Conservation (phyloP, 176 grass and related monocot species). For the Oryza coarctata region DNA sequence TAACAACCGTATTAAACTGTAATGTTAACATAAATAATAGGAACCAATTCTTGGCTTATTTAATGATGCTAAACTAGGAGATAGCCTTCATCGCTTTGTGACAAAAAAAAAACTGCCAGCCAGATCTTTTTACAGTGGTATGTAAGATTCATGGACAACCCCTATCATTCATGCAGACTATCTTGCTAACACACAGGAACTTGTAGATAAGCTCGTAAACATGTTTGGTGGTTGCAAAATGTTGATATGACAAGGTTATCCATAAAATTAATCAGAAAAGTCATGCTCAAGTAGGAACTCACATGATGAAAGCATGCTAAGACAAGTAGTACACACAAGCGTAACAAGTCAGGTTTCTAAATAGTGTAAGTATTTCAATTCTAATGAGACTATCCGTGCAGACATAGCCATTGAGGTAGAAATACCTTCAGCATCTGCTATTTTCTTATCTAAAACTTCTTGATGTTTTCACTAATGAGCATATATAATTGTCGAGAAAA, state of each 20-base stretch:
- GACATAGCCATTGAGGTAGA: background rate
- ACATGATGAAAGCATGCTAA: background rate
- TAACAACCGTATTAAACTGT: background rate
- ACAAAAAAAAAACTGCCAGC: background rate
- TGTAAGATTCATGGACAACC: background rate
- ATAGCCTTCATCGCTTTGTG: background rate
- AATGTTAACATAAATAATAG: background rate
- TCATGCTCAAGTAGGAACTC: background rate
- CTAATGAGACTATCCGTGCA: background rate
- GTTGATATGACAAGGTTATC: background rate
- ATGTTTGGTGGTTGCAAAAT: slow-evolving; percentile 19
- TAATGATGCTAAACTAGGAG: background rate
- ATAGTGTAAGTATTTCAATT: slow-evolving; percentile 12
- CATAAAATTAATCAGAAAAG: background rate
- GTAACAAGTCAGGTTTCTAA: background rate
- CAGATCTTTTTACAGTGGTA: background rate
- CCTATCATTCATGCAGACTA: background rate
- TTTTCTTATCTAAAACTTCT: background rate
- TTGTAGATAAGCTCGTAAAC: background rate
- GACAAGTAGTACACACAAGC: background rate
- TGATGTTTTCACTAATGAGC: background rate
- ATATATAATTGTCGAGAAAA: background rate
- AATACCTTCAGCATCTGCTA: background rate
- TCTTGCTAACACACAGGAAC: background rate
- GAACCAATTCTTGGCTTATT: background rate